These are phyloP conservation scores for Drechslerella stenobrocha DNA, from an alignment of 2,329 filamentous ascomycete genomes.

Conservation along the genomic window DNA sequence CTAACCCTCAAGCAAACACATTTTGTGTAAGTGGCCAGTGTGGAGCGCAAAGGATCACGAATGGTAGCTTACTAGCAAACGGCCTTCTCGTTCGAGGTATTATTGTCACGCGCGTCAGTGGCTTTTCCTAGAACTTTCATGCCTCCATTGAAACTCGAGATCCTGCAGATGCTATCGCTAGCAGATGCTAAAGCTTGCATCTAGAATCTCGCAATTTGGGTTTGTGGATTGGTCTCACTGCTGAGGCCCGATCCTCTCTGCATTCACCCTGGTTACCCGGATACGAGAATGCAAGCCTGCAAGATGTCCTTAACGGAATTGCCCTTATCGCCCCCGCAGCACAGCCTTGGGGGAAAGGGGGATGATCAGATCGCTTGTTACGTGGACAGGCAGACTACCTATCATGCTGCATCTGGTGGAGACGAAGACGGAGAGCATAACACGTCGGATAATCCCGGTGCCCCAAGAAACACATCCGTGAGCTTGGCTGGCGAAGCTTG, in stretches of 20 bases:
- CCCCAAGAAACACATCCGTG: constrained; percentile 21
- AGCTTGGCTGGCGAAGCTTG: constrained; percentile 11
- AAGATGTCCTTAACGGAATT: constrained; percentile 27
- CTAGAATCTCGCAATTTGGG: no score
- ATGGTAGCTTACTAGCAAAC: no score
- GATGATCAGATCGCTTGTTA: constrained; percentile 35
- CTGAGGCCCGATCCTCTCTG: neutral
- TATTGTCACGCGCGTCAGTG: no score
- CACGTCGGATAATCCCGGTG: constrained; percentile 21
- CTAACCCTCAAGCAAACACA: no score
- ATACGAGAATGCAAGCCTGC: constrained; percentile 22
- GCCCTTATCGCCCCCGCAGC: constrained; percentile 34
- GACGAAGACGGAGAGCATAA: constrained; percentile 3
- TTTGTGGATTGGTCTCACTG: no score
- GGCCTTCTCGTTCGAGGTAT: no score
- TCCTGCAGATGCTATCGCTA: neutral
- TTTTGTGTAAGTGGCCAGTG: no score
- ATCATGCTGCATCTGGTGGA: constrained; percentile 26
- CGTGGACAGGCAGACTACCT: constrained; percentile 36
- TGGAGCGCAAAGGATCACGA: no score
- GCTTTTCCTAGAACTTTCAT: neutral
- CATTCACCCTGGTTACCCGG: constrained; percentile 25
- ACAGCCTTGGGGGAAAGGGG: constrained; percentile 11
- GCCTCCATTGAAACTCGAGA: neutral
- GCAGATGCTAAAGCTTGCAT: neutral